These are phyloP conservation scores for Chlamydomonas schloesseri DNA, from an alignment of 139 green algal species.

Conservation along the genomic window DNA sequence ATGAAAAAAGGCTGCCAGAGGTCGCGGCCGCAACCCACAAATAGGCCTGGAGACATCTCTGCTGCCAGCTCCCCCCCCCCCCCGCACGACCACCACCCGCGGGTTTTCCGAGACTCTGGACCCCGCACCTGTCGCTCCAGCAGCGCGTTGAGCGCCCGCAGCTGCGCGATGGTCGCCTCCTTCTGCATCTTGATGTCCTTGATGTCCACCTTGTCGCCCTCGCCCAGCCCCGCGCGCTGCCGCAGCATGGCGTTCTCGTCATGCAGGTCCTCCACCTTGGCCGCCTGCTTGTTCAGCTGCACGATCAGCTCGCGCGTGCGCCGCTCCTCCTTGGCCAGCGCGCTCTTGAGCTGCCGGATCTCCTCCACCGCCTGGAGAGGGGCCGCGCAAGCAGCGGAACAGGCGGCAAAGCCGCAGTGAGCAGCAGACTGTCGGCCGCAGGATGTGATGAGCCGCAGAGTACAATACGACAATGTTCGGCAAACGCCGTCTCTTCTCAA, in stretches of 20 bases:
- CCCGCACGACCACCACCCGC: neutral
- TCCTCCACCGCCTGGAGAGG: slow-evolving; percentile 70
- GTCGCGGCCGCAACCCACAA: too few species aligned
- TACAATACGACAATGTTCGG: too few species aligned
- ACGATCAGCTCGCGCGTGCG: slow-evolving; percentile 54
- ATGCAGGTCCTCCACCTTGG: slow-evolving; percentile 66
- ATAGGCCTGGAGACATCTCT: too few species aligned
- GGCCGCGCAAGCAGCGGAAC: too few species aligned
- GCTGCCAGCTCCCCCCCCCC: too few species aligned
- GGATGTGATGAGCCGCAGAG: too few species aligned
- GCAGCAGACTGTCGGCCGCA: too few species aligned
- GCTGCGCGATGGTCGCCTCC: slow-evolving; percentile 70
- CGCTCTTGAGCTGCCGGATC: slow-evolving; percentile 70
- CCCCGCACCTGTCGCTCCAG: slow-evolving; percentile 70
- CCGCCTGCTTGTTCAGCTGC: slow-evolving; percentile 46
- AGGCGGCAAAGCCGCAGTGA: neutral
- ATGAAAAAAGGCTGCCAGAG: too few species aligned
- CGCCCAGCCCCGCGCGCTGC: slow-evolving; percentile 53
- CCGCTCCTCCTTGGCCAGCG: slow-evolving; percentile 56
- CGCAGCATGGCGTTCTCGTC: slow-evolving; percentile 77
- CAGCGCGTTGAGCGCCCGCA: slow-evolving; percentile 69
- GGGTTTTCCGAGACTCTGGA: too few species aligned
- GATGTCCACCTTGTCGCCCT: slow-evolving; percentile 60
- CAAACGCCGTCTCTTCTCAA: too few species aligned
- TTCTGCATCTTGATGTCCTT: slow-evolving; percentile 70